Percentiles rank a stretch among this genome's conserved stretches.
Conservation (phyloP, 164 flowering plant species). For the Tetracentron sinense region DNA sequence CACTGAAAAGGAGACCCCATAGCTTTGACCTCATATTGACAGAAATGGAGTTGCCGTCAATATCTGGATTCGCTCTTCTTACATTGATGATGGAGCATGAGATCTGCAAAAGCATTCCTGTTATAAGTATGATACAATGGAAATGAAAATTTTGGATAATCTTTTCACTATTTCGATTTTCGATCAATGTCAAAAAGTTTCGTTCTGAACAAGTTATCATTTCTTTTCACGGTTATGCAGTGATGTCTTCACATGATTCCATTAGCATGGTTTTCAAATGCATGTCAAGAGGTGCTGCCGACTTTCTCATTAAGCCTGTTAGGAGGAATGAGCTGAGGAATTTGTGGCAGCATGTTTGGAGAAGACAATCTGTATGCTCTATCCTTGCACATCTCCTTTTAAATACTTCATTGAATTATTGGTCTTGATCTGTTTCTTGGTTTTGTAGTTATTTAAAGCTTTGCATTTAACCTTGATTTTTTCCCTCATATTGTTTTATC, state of each 20-base stretch:
- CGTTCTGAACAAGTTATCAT: not conserved
- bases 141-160: not conserved
- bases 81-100: slow-evolving; percentile 78
- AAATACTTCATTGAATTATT: not conserved
- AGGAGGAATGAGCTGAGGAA: slow-evolving; percentile 87
- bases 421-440: not conserved
- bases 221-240: slow-evolving; percentile 40
- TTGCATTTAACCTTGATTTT: not conserved
- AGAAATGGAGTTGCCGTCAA: slow-evolving; percentile 82
- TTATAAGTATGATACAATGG: slow-evolving; percentile 72
- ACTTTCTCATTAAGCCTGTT: slow-evolving; percentile 89
- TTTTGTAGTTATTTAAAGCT: not conserved
- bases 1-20: slow-evolving; percentile 59
- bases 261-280: slow-evolving; percentile 73
- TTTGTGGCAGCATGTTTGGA: slow-evolving; percentile 99
- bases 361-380: slow-evolving; percentile 70
- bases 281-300: slow-evolving; percentile 94
- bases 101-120: slow-evolving; percentile 83
- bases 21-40: slow-evolving; percentile 75
- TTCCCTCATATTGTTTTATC: slow-evolving; percentile 7
- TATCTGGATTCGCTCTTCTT: slow-evolving; percentile 84
- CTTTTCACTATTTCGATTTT: not conserved
- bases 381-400: not conserved
- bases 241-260: slow-evolving; percentile 92
- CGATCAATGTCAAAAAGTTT: not conserved